Percentiles rank a stretch among this genome's conserved stretches.
phyloP scores from a whole-genome alignment of 2,329 filamentous ascomycete genomes.

The Curvularia verruculosa region DNA sequence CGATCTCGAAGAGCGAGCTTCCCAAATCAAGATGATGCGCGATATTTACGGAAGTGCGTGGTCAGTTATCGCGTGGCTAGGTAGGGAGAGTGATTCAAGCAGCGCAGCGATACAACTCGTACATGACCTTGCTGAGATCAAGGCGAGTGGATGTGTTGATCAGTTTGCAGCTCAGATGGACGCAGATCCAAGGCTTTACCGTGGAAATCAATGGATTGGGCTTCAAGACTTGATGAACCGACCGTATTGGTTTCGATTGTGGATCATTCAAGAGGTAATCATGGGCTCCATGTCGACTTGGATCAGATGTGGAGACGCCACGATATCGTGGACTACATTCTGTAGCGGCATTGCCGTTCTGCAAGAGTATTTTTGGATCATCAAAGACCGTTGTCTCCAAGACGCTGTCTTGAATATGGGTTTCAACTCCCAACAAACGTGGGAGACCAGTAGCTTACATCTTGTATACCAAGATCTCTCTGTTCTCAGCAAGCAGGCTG shows the following conservation, averaged over 20 bases:
- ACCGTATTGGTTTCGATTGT: constrained; percentile 1
- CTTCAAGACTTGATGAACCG: neutral
- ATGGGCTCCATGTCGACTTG: neutral
- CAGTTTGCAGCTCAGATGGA: neutral
- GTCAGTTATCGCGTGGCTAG: constrained; percentile 1
- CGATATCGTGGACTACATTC: neutral
- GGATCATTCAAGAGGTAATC: constrained; percentile 1
- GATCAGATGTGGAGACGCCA: neutral
- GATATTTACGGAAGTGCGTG: constrained; percentile 1
- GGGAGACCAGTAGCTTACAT: constrained; percentile 1
- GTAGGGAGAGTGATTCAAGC: neutral
- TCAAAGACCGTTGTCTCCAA: neutral
- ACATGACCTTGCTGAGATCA: neutral
- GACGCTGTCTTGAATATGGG: neutral
- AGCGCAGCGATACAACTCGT: neutral
- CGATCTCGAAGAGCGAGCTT: neutral
- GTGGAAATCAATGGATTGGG: neutral
- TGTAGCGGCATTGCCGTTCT: neutral
- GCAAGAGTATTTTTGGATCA: neutral
- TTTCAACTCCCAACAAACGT: neutral
- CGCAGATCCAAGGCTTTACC: neutral
- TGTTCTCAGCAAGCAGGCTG: neutral
- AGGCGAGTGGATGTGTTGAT: neutral
- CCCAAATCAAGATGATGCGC: constrained; percentile 1
- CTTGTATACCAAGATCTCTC: constrained; percentile 2